Base-by-base conservation (phyloP, 148 eudicot species). In the Fallopia convolvulus region DNA sequence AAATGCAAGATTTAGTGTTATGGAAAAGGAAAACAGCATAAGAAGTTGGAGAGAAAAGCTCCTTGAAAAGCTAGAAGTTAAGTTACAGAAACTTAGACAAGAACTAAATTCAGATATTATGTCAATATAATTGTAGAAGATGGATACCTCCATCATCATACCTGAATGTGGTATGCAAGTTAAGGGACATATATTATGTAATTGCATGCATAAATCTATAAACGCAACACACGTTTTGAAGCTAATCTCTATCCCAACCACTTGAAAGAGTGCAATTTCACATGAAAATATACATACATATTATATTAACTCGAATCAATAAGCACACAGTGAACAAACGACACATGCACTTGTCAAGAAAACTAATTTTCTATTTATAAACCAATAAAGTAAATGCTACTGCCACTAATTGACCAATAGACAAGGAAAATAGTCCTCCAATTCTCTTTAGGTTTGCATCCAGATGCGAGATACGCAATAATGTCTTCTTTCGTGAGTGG, bases 401-500 rank as follows among this genome's bases (percentile, higher is more conserved):
- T 36, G 72, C 72, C 36, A 15, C 72, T 36, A 36, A 68, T 33
- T 68, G 72, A 14, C 72, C 42, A 33, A 68, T 15, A 5, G 21
- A 68, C 7, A n/a, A 40, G n/a, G n/a, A 44, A 32, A 42, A 72
- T 55, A 46, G 52, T 93, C 99, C 99, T 93, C 98, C 99, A 96
- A 20, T 93, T 90, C 68, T 91, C 91, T 86, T 96, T 96, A 70
- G 99, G 89, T 86, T 96, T 91, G 92, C 99, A 93, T 42, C 99
- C 99, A 81, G 99, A 96, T 49, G 92, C 91, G 81, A 93, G 93
- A 78, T 96, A 96, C 15, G 55, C 84, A 26, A 96, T 87, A 49
- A 96, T 97, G 84, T 96, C 97, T 81, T 96, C 91, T 78, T 85
- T 89, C n/a, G 99, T 96, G 65, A 96, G 89, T 11, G 98, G 99